Evolutionary conservation across 1,139 yeast species (phyloP).

Genomic region (Protomyces lactucae-debilis): DNA sequence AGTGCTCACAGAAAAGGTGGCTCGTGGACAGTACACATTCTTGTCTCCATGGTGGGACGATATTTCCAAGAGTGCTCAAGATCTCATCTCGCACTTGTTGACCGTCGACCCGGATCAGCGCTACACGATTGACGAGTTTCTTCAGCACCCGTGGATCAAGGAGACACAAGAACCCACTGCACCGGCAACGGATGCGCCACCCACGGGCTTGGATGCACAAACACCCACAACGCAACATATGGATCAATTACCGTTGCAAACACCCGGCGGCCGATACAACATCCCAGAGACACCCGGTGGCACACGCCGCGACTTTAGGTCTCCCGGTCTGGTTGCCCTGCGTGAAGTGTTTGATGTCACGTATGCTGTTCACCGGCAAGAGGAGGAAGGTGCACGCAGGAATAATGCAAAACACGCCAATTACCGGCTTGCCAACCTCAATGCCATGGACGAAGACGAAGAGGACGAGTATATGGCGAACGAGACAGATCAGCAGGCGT

Average conservation of each 20-base stretch:
- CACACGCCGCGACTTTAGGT: constrained; percentile 42
- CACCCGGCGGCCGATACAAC: constrained; percentile 18
- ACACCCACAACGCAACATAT: constrained; percentile 20
- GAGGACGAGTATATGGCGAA: constrained; percentile 34
- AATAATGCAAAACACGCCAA: constrained; percentile 31
- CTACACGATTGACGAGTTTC: constrained; percentile 63
- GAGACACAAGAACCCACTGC: constrained; percentile 37
- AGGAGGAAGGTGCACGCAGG: constrained; percentile 65
- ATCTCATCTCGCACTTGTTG: constrained; percentile 66
- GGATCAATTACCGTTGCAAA: constrained; percentile 9
- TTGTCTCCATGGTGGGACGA: constrained; percentile 98
- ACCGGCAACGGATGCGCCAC: constrained; percentile 37
- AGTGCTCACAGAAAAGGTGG: constrained; percentile 73
- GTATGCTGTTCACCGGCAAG: constrained; percentile 88
- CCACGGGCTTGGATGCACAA: constrained; percentile 21
- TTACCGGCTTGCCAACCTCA: constrained; percentile 22
- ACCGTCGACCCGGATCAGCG: constrained; percentile 78
- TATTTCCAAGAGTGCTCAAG: constrained; percentile 70
- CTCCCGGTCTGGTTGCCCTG: constrained; percentile 89
- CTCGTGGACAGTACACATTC: constrained; percentile 76
- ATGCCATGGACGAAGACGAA: constrained; percentile 34
- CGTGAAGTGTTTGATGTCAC: constrained; percentile 94
- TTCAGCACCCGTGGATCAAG: constrained; percentile 79
- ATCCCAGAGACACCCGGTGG: constrained; percentile 26
- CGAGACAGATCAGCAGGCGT: constrained; percentile 28